Conservation (phyloP, 768 basidiomycete genomes). For the Leccinum broughii region DNA sequence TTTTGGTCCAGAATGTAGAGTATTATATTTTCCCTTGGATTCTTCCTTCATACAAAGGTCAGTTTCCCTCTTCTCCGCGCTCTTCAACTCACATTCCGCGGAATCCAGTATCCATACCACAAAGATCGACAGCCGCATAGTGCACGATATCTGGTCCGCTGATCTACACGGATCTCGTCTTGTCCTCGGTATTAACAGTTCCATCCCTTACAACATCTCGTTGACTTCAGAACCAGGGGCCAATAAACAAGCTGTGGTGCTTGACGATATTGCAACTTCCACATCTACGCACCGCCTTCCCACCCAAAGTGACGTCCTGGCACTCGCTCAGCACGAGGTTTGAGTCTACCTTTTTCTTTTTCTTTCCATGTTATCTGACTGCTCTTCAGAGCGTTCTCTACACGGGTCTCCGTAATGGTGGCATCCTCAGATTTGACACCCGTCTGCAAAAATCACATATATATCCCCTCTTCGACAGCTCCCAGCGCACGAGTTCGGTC, state of each 20-base stretch:
- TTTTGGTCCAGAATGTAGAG: slow-evolving; percentile 51
- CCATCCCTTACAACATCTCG: neutral
- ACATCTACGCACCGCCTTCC: slow-evolving; percentile 40
- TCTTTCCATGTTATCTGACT: neutral
- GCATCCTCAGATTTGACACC: slow-evolving; percentile 57
- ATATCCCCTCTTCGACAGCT: slow-evolving; percentile 43
- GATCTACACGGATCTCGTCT: slow-evolving; percentile 50
- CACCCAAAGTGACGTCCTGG: slow-evolving; percentile 64
- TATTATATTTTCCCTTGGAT: slow-evolving; percentile 47
- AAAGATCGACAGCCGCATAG: slow-evolving; percentile 38
- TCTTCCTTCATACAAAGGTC: slow-evolving; percentile 39
- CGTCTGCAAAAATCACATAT: slow-evolving; percentile 41
- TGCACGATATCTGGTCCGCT: slow-evolving; percentile 59
- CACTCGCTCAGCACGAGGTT: slow-evolving; percentile 56
- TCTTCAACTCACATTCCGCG: neutral
- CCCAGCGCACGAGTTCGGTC: slow-evolving; percentile 44
- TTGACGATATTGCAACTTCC: slow-evolving; percentile 49
- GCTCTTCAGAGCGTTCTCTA: slow-evolving; percentile 48
- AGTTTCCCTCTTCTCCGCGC: slow-evolving; percentile 6
- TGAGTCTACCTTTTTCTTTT: slow-evolving; percentile 6
- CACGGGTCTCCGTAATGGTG: slow-evolving; percentile 61
- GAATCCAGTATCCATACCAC: slow-evolving; percentile 14
- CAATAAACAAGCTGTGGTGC: slow-evolving; percentile 48
- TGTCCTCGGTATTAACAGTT: slow-evolving; percentile 46
- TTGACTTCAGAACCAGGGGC: slow-evolving; percentile 44